Conservation (phyloP, 768 basidiomycete genomes). For the Agaricus subrufescens region DNA sequence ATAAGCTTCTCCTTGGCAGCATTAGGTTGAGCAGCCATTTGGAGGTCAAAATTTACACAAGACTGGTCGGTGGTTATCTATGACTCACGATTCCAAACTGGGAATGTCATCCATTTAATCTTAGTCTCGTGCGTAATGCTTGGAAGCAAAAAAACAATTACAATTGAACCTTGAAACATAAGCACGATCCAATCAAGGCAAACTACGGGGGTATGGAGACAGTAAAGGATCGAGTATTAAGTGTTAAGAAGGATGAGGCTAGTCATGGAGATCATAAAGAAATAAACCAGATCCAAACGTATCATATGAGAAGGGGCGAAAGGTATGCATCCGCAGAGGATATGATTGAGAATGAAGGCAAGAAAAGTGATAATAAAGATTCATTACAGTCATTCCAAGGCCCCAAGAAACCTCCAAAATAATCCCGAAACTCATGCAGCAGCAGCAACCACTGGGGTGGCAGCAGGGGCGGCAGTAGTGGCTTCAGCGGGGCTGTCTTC, state of each 20-base stretch:
- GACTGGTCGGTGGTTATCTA: conserved; percentile 5
- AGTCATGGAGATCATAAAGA: conserved; percentile 65
- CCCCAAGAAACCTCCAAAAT: conserved; percentile 3
- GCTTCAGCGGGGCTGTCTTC: conserved; percentile 39
- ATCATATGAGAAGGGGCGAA: conserved; percentile 35
- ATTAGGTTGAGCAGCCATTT: conserved; percentile 64
- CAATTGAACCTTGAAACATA: conserved; percentile 54
- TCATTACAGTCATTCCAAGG: conserved; percentile 42
- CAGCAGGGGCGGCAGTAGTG: conserved; percentile 32
- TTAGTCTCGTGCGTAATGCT: conserved; percentile 10
- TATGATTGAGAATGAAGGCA: conserved; percentile 29
- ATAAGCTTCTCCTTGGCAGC: conserved; percentile 59
- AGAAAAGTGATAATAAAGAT: conserved; percentile 28
- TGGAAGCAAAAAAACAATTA: conserved; percentile 42
- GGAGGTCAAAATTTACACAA: not conserved
- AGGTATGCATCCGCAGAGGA: conserved; percentile 32
- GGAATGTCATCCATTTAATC: conserved; percentile 6
- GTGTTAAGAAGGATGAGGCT: conserved; percentile 55
- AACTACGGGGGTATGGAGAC: conserved; percentile 55
- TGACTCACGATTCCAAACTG: conserved; percentile 22
- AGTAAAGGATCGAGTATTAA: conserved; percentile 64
- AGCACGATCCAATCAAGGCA: conserved; percentile 55
- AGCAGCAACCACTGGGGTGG: conserved; percentile 69
- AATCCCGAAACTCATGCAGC: conserved; percentile 54
- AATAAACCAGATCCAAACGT: conserved; percentile 58